Base-by-base conservation (phyloP, 2,329 filamentous ascomycete genomes). In the Pseudocercospora fuligena region DNA sequence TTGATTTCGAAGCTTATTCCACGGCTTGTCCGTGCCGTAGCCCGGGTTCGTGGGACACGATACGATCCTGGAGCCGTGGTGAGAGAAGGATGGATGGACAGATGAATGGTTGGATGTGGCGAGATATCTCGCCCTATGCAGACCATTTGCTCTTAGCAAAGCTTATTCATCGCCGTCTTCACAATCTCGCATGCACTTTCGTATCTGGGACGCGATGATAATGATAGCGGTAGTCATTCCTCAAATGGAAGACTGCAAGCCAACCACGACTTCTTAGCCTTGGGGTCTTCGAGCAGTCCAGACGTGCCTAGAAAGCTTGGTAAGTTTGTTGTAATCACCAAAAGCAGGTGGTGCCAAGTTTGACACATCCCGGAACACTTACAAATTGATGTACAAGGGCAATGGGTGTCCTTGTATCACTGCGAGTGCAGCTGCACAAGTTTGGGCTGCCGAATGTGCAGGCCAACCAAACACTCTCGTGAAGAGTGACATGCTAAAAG, bases 361-460 rank as follows among this genome's bases (percentile, higher is more conserved):
- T 12, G 23, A 25, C 27, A 73, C 62, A 74, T 58, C 16, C 33
- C 56, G 23, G 16, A 25, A 25, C 9, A 87, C 91, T 86, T 83
- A 94, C 92, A 94, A 82, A 70, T 87, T 89, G 78, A 92, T 92
- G 80, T 92, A 96, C 49, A 72, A 57, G 21, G 68, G 64, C 36
- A 71, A 60, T 29, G 65, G 60, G 16, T 67, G 64, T 19, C 63
- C 63, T 63, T 68, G 64, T 21, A 69, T 57, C 11, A 74, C 65
- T 3, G 65, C 54, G 19, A 72, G 66, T 87, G 88, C 78, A 89
- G 89, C 72, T 89, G 86, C 61, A 86, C 87, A 73, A 89, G 87
- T 73, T 87, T 87, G 84, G 3, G 83, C 80, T 54, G 96, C 89
- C 67, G 91, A 78, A 40, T 77, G 83, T 54, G 82, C 76, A 51